These are phyloP conservation scores for Hanseniaspora thailandica DNA, from an alignment of 805 yeast genomes.

Conservation along the genomic window DNA sequence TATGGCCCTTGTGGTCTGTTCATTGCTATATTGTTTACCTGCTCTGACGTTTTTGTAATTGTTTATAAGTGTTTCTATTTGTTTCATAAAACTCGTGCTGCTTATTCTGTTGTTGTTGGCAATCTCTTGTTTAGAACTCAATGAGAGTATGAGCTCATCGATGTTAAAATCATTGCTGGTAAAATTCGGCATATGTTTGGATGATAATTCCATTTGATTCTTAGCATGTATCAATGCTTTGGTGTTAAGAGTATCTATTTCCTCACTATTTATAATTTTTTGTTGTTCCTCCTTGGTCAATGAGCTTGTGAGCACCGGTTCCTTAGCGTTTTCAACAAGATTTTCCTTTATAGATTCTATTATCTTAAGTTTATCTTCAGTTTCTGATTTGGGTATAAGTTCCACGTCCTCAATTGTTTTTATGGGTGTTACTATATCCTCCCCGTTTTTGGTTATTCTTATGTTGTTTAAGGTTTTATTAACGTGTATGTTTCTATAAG, in stretches of 20 bases:
- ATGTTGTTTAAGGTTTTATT: not conserved
- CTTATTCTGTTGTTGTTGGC: slow-evolving; percentile 8
- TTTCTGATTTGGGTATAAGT: not conserved
- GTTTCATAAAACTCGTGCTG: slow-evolving; percentile 1
- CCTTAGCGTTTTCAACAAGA: not conserved
- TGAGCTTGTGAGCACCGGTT: not conserved
- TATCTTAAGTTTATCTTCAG: not conserved
- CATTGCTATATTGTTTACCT: not conserved
- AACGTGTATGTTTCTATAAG: not conserved
- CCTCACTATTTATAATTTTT: not conserved
- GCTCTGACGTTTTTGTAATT: not conserved
- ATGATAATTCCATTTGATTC: not conserved
- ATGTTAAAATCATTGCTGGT: not conserved
- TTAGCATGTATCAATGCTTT: not conserved
- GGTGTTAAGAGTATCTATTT: not conserved
- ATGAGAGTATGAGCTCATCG: not conserved
- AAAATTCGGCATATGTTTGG: not conserved
- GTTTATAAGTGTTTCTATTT: not conserved
- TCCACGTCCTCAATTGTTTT: slow-evolving; percentile 3
- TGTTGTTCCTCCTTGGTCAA: not conserved
- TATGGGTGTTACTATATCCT: slow-evolving; percentile 3
- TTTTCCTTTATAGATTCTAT: not conserved
- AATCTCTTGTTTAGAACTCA: slow-evolving; percentile 15
- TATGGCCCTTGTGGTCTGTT: not conserved
- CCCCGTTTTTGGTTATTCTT: slow-evolving; percentile 11